Evolutionary conservation across 2,329 filamentous ascomycete species (phyloP), one percentile per base, ranked within the genome.

Genomic region (Trichoderma aggressivum): DNA sequence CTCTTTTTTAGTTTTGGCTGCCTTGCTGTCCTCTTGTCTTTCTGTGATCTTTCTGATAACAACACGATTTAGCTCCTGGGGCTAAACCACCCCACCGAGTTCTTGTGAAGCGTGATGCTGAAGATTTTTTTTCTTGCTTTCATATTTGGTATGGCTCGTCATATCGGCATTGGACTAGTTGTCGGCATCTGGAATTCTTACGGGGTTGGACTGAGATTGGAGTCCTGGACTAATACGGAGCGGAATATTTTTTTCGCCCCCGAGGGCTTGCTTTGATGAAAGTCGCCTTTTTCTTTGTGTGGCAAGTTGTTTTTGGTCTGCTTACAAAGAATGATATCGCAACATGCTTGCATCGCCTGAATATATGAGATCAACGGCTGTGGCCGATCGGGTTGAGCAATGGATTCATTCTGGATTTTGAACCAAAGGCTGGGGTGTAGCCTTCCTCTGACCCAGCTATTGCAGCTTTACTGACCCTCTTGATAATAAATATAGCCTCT

Each of bases 41-140:
- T 24, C 36, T 34, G 21, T 18, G n/a, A 64, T 24, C 30, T 11
- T 21, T 24, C 26, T 53, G 56, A 69, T 50, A 58, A 69, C 47
- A 36, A 50, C 7, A 53, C 1, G 39, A 28, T 18, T 36, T 69
- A 53, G 65, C 56, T 69, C 16, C 0, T 16, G 12, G 12, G 16
- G 28, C 65, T 61, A 61, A 24, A 11, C 39, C 39, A 28, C 65
- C 65, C 65, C 65, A 36, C 39, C 21, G 7, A 26, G 21, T 18
- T 18, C 21, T 7, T 43, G 56, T 59, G 56, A 61, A 50, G 65
- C 65, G 65, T 69, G 65, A 69, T 69, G 65, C 65, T 69, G 65
- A 69, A 69, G 65, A 61, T 69, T 69, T 66, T 69, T 69, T 66
- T 69, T 53, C 18, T 30, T 43, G 21, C 12, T 21, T 50, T 43